These are phyloP conservation scores for Proliferodiscus dingleyae DNA, from an alignment of 2,329 filamentous ascomycete genomes.

Conservation along the genomic window DNA sequence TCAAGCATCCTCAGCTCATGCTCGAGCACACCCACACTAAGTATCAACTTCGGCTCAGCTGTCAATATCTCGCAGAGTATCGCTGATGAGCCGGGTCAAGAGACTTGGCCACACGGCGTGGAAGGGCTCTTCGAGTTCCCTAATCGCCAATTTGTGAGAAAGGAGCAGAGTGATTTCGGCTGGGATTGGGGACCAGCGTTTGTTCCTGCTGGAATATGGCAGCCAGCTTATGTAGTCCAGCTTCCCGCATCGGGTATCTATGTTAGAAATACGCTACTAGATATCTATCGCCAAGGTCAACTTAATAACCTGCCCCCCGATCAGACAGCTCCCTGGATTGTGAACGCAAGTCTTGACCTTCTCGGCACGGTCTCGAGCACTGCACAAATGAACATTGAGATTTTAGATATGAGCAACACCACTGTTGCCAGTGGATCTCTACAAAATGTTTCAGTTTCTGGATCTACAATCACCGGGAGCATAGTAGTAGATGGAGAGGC, in stretches of 20 bases:
- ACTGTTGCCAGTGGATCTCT: conserved; percentile 37
- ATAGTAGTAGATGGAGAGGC: conserved; percentile 37
- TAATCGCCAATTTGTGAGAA: conserved; percentile 52
- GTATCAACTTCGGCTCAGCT: conserved; percentile 53
- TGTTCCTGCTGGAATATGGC: conserved; percentile 59
- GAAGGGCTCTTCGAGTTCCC: conserved; percentile 46
- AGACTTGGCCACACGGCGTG: conserved; percentile 45
- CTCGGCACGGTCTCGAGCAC: conserved; percentile 42
- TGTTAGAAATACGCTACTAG: conserved; percentile 49
- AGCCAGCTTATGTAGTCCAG: conserved; percentile 52
- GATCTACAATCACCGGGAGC: conserved; percentile 44
- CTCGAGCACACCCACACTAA: conserved; percentile 35
- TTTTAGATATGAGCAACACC: conserved; percentile 40
- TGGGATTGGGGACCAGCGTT: conserved; percentile 62
- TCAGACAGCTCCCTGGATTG: conserved; percentile 52
- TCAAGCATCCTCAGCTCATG: conserved; percentile 42
- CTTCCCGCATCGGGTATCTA: conserved; percentile 40
- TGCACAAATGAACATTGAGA: conserved; percentile 41
- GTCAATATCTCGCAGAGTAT: conserved; percentile 48
- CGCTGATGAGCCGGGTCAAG: conserved; percentile 36
- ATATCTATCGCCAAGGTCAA: conserved; percentile 55
- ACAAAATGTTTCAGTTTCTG: conserved; percentile 36
- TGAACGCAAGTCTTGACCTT: conserved; percentile 57
- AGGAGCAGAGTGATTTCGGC: conserved; percentile 59
- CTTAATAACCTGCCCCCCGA: conserved; percentile 54